Evolutionary conservation across 208 protist genomes (phyloP).

Genomic region (Porcisia hertigi): DNA sequence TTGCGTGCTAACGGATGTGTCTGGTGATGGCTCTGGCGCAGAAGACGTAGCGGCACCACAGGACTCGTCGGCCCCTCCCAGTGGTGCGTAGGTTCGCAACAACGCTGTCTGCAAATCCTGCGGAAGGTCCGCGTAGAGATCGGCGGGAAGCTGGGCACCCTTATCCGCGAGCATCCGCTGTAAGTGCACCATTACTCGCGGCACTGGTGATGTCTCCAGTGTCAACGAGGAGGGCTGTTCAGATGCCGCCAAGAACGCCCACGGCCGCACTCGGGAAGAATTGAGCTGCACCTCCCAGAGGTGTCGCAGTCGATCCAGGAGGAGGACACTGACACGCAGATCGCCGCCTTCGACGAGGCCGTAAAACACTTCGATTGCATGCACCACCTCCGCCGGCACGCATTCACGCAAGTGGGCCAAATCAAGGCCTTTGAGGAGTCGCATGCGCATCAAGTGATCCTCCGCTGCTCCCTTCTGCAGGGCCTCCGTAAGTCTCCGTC

Average conservation of each 20-base stretch:
- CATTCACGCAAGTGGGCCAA: constrained; percentile 46
- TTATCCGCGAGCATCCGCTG: constrained; percentile 30
- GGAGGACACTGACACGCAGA: constrained; percentile 40
- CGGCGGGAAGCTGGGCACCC: constrained; percentile 33
- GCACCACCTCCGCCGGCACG: constrained; percentile 37
- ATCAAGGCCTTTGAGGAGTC: constrained; percentile 27
- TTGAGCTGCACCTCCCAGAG: constrained; percentile 78
- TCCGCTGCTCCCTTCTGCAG: constrained; percentile 12
- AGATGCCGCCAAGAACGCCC: constrained; percentile 50
- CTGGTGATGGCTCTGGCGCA: constrained; percentile 3
- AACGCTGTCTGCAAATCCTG: constrained; percentile 34
- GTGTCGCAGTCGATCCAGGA: constrained; percentile 85
- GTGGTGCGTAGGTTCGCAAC: background rate
- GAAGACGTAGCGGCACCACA: background rate
- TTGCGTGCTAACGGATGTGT: background rate
- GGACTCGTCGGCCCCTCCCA: background rate
- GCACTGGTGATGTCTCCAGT: constrained; percentile 71
- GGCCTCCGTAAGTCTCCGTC: constrained; percentile 1
- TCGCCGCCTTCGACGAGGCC: constrained; percentile 21
- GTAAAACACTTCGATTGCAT: constrained; percentile 38
- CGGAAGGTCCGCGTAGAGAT: constrained; percentile 40
- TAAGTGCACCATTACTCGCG: constrained; percentile 46
- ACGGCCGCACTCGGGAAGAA: constrained; percentile 50
- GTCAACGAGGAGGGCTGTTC: constrained; percentile 82
- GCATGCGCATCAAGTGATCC: background rate